Conservation (phyloP, 208 protist species). For the Wallacemonas rigidus region DNA sequence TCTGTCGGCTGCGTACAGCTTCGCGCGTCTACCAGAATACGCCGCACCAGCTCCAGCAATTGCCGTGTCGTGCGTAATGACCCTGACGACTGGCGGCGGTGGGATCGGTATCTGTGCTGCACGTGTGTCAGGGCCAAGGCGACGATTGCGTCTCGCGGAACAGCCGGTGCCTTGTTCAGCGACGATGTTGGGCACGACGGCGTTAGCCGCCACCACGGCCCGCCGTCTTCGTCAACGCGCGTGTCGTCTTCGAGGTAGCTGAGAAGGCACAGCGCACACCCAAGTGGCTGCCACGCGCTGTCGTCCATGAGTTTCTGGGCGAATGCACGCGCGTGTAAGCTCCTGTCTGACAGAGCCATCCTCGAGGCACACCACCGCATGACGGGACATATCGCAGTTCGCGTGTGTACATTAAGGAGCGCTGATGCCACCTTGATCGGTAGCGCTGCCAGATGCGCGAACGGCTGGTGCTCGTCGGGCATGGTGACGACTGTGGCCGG, state of each 20-base stretch:
- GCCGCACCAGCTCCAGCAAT: not conserved
- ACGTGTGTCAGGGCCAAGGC: constrained; percentile 2
- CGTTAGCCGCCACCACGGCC: not conserved
- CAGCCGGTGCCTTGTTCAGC: not conserved
- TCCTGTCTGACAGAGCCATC: not conserved
- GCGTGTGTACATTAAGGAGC: not conserved
- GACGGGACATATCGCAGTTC: not conserved
- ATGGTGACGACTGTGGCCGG: too few relatives aligned
- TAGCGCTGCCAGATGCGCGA: not conserved
- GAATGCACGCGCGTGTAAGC: not conserved
- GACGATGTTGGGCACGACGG: not conserved
- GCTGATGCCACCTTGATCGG: not conserved
- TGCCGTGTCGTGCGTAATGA: not conserved
- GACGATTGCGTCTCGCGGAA: constrained; percentile 3
- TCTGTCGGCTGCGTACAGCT: not conserved
- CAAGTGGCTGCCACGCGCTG: constrained; percentile 2
- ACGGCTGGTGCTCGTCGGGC: too few relatives aligned
- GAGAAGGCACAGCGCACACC: not conserved
- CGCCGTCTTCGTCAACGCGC: not conserved
- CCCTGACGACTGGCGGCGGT: not conserved
- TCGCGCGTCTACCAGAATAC: not conserved
- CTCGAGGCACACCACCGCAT: not conserved
- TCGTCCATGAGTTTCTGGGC: not conserved
- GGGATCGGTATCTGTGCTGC: not conserved
- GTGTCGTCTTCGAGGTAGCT: not conserved